Conservation (phyloP, 2,329 filamentous ascomycete species). For the Trichoderma guizhouense region DNA sequence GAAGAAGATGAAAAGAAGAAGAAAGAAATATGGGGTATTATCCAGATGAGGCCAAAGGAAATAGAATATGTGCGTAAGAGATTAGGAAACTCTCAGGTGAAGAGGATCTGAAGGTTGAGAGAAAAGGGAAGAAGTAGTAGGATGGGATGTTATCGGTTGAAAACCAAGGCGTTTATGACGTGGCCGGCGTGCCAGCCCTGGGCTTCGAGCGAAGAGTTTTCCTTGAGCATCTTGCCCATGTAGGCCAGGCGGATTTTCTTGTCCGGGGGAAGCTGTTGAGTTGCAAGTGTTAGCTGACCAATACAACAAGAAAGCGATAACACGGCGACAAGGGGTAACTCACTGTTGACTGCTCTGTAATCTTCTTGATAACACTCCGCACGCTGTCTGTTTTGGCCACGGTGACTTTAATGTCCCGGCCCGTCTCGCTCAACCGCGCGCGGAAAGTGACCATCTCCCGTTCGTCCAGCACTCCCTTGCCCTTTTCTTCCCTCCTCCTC, state of each 20-base stretch:
- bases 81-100: neutral
- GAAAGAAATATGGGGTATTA: constrained; percentile 26
- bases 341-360: constrained; percentile 63
- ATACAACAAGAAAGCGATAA: neutral
- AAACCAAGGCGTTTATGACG: constrained; percentile 74
- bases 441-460: constrained; percentile 55
- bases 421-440: constrained; percentile 64
- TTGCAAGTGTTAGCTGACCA: neutral
- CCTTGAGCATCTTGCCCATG: constrained; percentile 74
- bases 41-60: constrained; percentile 21
- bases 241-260: constrained; percentile 71
- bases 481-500: constrained; percentile 54
- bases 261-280: constrained; percentile 50
- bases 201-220: constrained; percentile 58
- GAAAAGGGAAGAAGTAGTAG: neutral
- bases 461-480: constrained; percentile 52
- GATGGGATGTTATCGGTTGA: constrained; percentile 39
- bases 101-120: neutral
- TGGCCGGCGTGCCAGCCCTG: constrained; percentile 76
- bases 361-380: constrained; percentile 56
- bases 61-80: neutral
- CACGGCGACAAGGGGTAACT: constrained; percentile 28
- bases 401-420: constrained; percentile 58
- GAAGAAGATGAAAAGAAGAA: neutral
- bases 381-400: constrained; percentile 63